Percentiles rank a stretch among this genome's conserved stretches.
Evolutionary conservation across 768 basidiomycete genomes (phyloP).

Genomic region (Trametes meyenii): DNA sequence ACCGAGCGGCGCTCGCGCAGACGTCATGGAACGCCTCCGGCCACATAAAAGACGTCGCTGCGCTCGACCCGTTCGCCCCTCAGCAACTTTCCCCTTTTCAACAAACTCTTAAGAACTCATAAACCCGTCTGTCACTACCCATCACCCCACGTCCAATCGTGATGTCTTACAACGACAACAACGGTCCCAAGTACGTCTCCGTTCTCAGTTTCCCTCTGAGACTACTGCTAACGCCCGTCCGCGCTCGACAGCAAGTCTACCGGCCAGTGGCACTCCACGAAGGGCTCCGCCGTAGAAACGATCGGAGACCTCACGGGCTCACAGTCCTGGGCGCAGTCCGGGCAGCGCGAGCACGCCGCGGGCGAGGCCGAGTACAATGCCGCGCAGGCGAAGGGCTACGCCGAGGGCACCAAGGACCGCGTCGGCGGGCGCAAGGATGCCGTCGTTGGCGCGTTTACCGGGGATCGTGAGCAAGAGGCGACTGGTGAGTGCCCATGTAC

Average conservation of each 20-base stretch:
- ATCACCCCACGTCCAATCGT: constrained; percentile 6
- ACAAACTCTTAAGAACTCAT: no score
- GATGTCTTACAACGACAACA: constrained; percentile 30
- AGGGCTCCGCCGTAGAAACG: constrained; percentile 40
- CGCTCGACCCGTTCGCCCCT: no score
- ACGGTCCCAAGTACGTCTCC: constrained; percentile 29
- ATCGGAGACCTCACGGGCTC: constrained; percentile 48
- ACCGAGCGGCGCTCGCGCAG: no score
- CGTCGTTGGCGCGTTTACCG: constrained; percentile 55
- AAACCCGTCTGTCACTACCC: not conserved
- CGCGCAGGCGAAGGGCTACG: constrained; percentile 54
- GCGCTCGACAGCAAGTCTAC: constrained; percentile 36
- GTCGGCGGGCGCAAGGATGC: constrained; percentile 54
- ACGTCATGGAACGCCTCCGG: no score
- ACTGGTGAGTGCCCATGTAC: constrained; percentile 39
- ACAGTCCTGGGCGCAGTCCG: constrained; percentile 44
- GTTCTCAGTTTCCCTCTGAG: not conserved
- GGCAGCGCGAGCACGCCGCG: constrained; percentile 50
- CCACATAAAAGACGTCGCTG: no score
- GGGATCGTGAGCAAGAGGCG: constrained; percentile 54
- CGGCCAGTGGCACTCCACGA: constrained; percentile 43
- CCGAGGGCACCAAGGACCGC: constrained; percentile 50
- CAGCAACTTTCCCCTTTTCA: no score
- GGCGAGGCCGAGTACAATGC: constrained; percentile 51
- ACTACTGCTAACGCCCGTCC: not conserved